A percentile compares a stretch with the other conserved stretches of the same genome.
phyloP scores from a whole-genome alignment of 2,329 filamentous ascomycete genomes.

The Hawksworthiomyces lignivorus region DNA sequence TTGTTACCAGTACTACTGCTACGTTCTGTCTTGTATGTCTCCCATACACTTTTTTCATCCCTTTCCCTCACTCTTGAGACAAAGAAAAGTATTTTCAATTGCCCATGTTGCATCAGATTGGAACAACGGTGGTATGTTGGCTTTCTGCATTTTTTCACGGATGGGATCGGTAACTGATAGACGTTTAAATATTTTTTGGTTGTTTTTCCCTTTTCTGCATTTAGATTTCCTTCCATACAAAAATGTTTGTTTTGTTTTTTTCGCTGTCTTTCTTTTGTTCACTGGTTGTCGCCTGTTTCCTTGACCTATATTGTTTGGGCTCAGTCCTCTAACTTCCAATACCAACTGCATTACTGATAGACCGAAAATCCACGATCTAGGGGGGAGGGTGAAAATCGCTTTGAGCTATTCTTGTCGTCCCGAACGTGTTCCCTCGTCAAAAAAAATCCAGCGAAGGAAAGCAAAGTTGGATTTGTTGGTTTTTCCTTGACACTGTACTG shows the following conservation, averaged over 20 bases:
- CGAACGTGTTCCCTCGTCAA: no score
- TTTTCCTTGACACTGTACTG: no score
- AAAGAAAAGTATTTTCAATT: slow-evolving; percentile 22
- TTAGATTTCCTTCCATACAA: slow-evolving; percentile 1
- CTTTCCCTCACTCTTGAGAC: neutral
- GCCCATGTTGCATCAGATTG: slow-evolving; percentile 29
- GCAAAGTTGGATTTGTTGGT: no score
- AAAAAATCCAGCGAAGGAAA: no score
- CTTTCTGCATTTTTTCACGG: slow-evolving; percentile 28
- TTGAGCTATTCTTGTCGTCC: no score
- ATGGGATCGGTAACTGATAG: slow-evolving; percentile 25
- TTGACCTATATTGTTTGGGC: no score
- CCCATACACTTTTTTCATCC: slow-evolving; percentile 12
- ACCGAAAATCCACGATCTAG: no score
- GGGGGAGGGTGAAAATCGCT: no score
- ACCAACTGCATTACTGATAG: no score
- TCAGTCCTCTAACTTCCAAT: neutral
- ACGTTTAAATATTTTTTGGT: slow-evolving; percentile 17
- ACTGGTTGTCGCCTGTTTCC: neutral
- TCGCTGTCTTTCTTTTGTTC: neutral
- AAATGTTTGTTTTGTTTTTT: neutral
- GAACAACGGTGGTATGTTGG: slow-evolving; percentile 26
- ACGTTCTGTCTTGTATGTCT: slow-evolving; percentile 11
- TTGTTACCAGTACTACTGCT: slow-evolving; percentile 10
- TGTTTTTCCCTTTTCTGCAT: slow-evolving; percentile 13